phyloP scores from a whole-genome alignment of 805 yeast genomes.

The Sporopachydermia lactativora region DNA sequence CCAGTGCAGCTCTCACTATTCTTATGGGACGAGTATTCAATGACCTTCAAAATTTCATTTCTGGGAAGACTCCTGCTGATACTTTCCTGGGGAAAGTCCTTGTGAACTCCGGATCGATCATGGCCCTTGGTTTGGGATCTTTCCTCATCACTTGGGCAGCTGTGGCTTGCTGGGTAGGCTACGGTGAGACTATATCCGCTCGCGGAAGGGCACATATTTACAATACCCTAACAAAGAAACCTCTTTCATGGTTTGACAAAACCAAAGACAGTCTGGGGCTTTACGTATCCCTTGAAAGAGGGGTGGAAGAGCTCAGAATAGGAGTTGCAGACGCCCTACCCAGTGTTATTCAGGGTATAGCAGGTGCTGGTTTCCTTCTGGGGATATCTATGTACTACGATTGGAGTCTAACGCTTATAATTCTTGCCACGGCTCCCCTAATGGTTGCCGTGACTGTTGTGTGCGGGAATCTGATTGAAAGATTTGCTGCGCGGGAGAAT shows the following conservation, averaged over 20 bases:
- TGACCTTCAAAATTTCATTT: constrained; percentile 21
- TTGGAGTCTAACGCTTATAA: constrained; percentile 74
- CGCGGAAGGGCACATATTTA: constrained; percentile 38
- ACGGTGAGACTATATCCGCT: constrained; percentile 59
- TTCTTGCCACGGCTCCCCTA: constrained; percentile 63
- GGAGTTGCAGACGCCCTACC: constrained; percentile 60
- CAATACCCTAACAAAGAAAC: constrained; percentile 28
- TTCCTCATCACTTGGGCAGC: constrained; percentile 37
- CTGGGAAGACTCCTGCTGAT: constrained; percentile 17
- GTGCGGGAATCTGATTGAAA: constrained; percentile 38
- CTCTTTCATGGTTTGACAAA: constrained; percentile 50
- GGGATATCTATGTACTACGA: constrained; percentile 61
- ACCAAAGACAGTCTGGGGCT: constrained; percentile 46
- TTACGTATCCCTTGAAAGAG: constrained; percentile 26
- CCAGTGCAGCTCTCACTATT: constrained; percentile 24
- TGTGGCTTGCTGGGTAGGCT: constrained; percentile 43
- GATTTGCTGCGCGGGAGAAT: constrained; percentile 44
- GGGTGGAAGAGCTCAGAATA: constrained; percentile 57
- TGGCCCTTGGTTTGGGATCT: constrained; percentile 32
- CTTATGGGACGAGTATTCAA: constrained; percentile 54
- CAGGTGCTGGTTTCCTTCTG: constrained; percentile 39
- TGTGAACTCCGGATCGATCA: constrained; percentile 26
- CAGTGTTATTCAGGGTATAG: constrained; percentile 34
- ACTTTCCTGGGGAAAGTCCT: constrained; percentile 19
- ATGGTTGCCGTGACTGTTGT: constrained; percentile 33